Conservation (phyloP, 768 basidiomycete species). For the Pleurotus platypus region DNA sequence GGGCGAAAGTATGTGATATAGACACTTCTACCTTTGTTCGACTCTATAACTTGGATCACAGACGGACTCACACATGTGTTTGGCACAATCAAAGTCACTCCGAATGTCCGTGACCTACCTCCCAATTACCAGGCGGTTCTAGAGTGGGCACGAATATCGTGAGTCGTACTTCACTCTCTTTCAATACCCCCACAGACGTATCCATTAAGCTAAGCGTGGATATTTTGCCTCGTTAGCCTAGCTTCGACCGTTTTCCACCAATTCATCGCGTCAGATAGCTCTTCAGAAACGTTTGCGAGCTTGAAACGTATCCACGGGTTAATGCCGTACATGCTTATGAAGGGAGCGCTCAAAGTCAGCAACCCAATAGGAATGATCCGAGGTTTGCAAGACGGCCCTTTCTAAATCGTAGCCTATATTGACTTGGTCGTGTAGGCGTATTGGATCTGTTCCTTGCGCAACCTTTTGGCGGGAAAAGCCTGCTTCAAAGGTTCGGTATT, state of each 20-base stretch:
- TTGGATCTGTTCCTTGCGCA: constrained; percentile 95
- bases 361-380: constrained; percentile 98
- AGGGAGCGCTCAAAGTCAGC: constrained; percentile 84
- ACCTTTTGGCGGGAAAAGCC: constrained; percentile 90
- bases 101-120: constrained; percentile 74
- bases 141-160: constrained; percentile 98
- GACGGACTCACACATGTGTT: constrained; percentile 92
- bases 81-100: constrained; percentile 77
- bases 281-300: constrained; percentile 82
- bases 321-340: constrained; percentile 98
- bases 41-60: constrained; percentile 21
- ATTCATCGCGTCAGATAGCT: constrained; percentile 89
- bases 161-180: constrained; percentile 26
- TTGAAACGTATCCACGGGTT: constrained; percentile 92
- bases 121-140: constrained; percentile 83
- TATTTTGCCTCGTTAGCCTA: constrained; percentile 45
- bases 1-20: constrained; percentile 54
- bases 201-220: constrained; percentile 4
- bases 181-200: not conserved
- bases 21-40: not conserved
- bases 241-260: constrained; percentile 97
- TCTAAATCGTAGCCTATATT: constrained; percentile 2
- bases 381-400: constrained; percentile 35
- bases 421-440: constrained; percentile 38
- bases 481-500: constrained; percentile 73